phyloP scores from a whole-genome alignment of 345 rosid genomes.

The Microcos paniculata region DNA sequence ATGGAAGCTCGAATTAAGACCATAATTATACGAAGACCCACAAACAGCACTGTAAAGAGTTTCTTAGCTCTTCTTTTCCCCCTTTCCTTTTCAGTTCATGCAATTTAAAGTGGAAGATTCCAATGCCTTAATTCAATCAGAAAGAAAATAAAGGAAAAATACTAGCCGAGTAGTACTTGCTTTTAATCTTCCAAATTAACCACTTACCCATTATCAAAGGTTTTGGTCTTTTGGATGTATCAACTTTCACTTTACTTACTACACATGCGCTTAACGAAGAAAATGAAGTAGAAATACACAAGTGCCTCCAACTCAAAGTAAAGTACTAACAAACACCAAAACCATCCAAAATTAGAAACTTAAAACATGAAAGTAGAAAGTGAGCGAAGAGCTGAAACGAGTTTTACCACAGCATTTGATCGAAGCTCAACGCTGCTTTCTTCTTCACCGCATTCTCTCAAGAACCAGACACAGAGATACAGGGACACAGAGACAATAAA shows the following conservation, averaged over 20 bases:
- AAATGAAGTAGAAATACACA: not conserved
- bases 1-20: not conserved
- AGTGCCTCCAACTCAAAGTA: not conserved
- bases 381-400: not conserved
- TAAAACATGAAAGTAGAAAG: not conserved
- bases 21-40: not conserved
- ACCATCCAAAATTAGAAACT: constrained; percentile 13
- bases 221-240: not conserved
- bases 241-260: not conserved
- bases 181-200: not conserved
- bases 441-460: constrained; percentile 18
- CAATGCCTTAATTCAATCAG: not conserved
- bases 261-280: not conserved
- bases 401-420: not conserved
- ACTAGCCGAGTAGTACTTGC: not conserved
- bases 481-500: not conserved
- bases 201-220: not conserved
- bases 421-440: not conserved
- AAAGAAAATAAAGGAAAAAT: not conserved
- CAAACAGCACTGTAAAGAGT: not conserved
- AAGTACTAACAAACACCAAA: not conserved
- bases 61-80: not conserved
- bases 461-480: constrained; percentile 3
- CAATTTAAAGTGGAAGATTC: not conserved
- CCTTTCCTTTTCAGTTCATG: not conserved